phyloP scores from a whole-genome alignment of 2,329 filamentous ascomycete genomes.

The Aciculosporium take region DNA sequence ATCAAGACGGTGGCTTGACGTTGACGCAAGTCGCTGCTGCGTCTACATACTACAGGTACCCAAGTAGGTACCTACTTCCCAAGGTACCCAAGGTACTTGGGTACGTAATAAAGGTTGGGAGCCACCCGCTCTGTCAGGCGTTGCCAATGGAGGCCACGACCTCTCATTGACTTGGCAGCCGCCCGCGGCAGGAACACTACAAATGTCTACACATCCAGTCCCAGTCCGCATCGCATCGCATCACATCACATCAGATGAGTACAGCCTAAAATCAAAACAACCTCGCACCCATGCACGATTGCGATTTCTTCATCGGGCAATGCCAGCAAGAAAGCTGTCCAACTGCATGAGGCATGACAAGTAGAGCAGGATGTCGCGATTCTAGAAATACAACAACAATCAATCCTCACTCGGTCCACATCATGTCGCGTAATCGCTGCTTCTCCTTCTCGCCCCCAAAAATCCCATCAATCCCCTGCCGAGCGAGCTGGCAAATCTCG shows the following conservation, averaged over 20 bases:
- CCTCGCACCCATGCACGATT: too few relatives aligned
- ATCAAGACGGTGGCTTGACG: not conserved
- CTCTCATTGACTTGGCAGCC: slow-evolving; percentile 6
- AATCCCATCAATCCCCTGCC: slow-evolving; percentile 47
- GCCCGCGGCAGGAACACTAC: slow-evolving; percentile 1
- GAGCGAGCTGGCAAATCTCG: slow-evolving; percentile 40
- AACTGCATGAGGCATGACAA: too few relatives aligned
- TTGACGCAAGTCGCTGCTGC: not conserved
- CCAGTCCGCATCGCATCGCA: not conserved
- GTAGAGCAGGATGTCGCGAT: too few relatives aligned
- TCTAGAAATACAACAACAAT: too few relatives aligned
- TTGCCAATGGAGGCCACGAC: not conserved
- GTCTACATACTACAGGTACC: not conserved
- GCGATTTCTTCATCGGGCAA: not conserved
- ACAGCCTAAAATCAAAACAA: too few relatives aligned
- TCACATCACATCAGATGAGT: not conserved
- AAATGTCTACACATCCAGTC: too few relatives aligned
- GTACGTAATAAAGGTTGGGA: slow-evolving; percentile 5
- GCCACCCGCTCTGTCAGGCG: not conserved
- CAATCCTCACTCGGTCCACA: slow-evolving; percentile 24
- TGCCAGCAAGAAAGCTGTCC: not conserved
- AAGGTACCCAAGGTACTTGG: too few relatives aligned
- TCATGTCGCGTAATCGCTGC: slow-evolving; percentile 33
- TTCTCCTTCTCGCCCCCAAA: slow-evolving; percentile 54
- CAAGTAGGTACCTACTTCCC: not conserved